Evolutionary conservation across 371 early-diverging fungal species (phyloP), one percentile per base, ranked within the genome.

Genomic region (Rhizopus sp.): DNA sequence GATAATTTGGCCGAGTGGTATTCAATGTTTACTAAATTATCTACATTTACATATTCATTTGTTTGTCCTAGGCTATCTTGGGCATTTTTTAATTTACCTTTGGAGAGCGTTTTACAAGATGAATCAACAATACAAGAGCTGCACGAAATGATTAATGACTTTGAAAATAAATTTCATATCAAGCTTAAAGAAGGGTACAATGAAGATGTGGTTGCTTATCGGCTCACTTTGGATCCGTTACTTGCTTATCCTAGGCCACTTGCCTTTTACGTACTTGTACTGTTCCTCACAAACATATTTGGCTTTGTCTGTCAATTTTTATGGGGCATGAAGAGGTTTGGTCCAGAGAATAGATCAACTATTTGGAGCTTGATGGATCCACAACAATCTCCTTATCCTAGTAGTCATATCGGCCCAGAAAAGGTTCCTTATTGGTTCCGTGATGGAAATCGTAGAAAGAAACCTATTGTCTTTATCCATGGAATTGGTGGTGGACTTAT

Each of bases 401-500:
- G 34, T 31, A n/a, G 10, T 50, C 41, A 38, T 10, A 32, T 7
- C 29, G 37, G 7, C 2, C 60, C 67, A 9, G 62, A 69, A 31
- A 59, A 60, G 16, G 62, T 86, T 3, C 72, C 82, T 2, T 85
- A 86, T 57, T 83, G 82, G 82, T 76, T 70, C 46, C 75, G 55
- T 48, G 74, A 69, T 50, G 67, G 73, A 40, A 57, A 76, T 37
- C 70, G 77, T 13, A 73, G 73, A 54, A 70, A 78, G 48, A 73
- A 76, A 23, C 88, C 90, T 0, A 67, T 89, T 34, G 82, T 88
- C 3, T 88, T 88, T 63, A 81, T 88, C 12, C 88, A 88, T 58
- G 90, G 90, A n/a, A 82, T 90, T 35, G 87, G 86, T 4, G 77
- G 83, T 44, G 88, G 90, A 9, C 57, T 88, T 30, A 70, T 83